Evolutionary conservation across 345 rosid species (phyloP), one percentile per base, ranked within the genome.

Genomic region (Brassica incana): DNA sequence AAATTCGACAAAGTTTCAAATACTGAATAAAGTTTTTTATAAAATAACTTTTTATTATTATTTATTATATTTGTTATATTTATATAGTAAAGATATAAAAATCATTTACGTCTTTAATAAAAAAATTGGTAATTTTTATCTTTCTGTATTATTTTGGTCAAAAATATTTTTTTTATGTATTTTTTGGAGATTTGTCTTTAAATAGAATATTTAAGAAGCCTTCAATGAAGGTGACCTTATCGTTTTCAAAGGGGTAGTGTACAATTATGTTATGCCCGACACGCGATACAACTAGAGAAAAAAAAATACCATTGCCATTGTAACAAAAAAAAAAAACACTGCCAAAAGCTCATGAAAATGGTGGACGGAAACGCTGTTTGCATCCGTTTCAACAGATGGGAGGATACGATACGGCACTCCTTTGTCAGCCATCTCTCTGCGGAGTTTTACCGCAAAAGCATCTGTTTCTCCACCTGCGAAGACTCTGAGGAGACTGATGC

Each of bases 361-460:
- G 67, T 38, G 9, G 67, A 60, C n/a, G 38, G 35, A 14, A 60
- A 59, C 15, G 15, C 27, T 8, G 38, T 72, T 52, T 38, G 45
- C 76, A 60, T 72, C 5, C 25, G 59, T 23, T 72, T 38, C 38
- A 27, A 72, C 16, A 61, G 67, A 32, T 23, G 27, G 25, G 76
- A 72, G 38, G 27, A 38, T 18, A 60, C 27, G 5, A 61, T 72
- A 72, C 58, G 76, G 0, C 11, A 72, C 76, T 61, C 76, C 38
- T 72, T 72, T 15, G 25, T 72, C 40, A 72, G 76, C 67, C 76
- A 72, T 72, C 54, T 72, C 27, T 61, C 38, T n/a, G 68, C 67
- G 2, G 40, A n/a, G 5, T 72, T 40, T 40, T 15, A 27, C 38
- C 40, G 76, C 58, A 27, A 18, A 72, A 5, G 59, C 6, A 14